Conservation (phyloP, 306 rosid genomes). For the Lupinus albus region DNA sequence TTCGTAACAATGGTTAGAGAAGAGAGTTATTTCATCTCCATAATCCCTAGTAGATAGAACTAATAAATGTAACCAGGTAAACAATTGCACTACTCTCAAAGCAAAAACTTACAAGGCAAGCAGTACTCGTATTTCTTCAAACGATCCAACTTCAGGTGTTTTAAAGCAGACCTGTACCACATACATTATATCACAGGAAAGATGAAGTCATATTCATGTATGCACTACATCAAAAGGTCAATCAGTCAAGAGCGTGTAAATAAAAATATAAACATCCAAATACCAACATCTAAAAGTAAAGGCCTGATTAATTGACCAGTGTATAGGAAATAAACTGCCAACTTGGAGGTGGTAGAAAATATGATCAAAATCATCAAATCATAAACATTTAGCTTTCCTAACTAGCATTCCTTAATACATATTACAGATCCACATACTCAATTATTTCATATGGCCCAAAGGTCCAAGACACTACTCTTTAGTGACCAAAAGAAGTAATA, state of each 20-base stretch:
- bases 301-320: constrained; percentile 11
- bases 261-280: constrained; percentile 12
- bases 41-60: background rate
- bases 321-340: constrained; percentile 4
- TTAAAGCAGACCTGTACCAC: constrained; percentile 72
- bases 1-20: background rate
- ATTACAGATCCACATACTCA: too few relatives aligned
- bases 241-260: background rate
- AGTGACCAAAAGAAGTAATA: background rate
- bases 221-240: background rate
- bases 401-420: background rate
- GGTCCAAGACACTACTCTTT: background rate
- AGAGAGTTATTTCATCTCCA: constrained; percentile 2
- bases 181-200: constrained; percentile 28
- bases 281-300: constrained; percentile 7
- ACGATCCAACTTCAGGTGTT: constrained; percentile 83
- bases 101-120: constrained; percentile 73
- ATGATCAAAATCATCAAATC: background rate
- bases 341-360: background rate
- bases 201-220: constrained; percentile 19
- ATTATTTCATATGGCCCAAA: background rate
- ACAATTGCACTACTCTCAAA: constrained; percentile 9
- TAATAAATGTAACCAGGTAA: background rate
- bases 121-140: constrained; percentile 84
- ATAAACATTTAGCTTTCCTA: background rate